Conservation (phyloP, 768 basidiomycete species). For the Suillus occidentalis region DNA sequence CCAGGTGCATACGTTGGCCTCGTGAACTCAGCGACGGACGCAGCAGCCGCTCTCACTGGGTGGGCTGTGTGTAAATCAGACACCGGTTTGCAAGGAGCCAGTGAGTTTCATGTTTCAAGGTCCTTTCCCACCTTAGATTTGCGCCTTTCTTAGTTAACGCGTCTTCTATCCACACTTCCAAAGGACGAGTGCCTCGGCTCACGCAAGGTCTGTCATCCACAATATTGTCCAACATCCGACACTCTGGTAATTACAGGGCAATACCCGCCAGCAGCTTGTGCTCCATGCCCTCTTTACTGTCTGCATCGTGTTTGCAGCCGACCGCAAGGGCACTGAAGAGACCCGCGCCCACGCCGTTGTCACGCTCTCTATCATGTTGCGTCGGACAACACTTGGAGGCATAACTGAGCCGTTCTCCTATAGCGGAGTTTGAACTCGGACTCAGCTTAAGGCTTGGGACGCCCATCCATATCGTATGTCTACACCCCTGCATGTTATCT, state of each 20-base stretch:
- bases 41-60: conserved; percentile 88
- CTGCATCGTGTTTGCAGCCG: conserved; percentile 43
- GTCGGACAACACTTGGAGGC: too few relatives aligned
- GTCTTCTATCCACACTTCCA: conserved; percentile 39
- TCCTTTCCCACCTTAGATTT: too few relatives aligned
- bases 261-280: conserved; percentile 45
- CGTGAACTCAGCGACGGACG: conserved; percentile 86
- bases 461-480: too few relatives aligned
- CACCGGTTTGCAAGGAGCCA: too few relatives aligned
- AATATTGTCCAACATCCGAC: background rate
- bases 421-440: too few relatives aligned
- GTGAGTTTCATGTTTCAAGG: too few relatives aligned
- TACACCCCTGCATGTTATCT: too few relatives aligned
- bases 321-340: conserved; percentile 22
- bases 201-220: conserved; percentile 46
- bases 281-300: conserved; percentile 46
- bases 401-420: too few relatives aligned
- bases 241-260: background rate
- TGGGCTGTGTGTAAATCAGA: too few relatives aligned
- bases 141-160: conserved; percentile 44
- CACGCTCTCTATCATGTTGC: conserved; percentile 48
- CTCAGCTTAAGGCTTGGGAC: too few relatives aligned
- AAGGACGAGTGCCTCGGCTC: conserved; percentile 51
- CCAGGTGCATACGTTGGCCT: conserved; percentile 41
- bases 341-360: conserved; percentile 44